Evolutionary conservation across 1,284 basidiomycete genomes (phyloP), one percentile per base, ranked within the genome.

Genomic region (Volvariella volvacea): DNA sequence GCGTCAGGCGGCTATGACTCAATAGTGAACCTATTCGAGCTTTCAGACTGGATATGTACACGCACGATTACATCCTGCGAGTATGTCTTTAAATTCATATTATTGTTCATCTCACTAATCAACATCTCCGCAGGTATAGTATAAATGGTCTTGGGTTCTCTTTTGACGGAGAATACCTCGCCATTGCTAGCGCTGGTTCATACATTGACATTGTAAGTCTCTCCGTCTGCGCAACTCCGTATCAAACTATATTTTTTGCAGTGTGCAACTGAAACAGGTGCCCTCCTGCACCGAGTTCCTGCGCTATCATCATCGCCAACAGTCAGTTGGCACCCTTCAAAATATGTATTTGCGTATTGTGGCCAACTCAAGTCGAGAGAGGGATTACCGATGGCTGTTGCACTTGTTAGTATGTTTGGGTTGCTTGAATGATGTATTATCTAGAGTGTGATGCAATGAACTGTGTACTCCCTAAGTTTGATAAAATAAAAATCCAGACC

Each of bases 111-210:
- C 4, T 38, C 15, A 46, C 39, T 10, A n/a, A n/a, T n/a, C 10
- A 7, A 22, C 2, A 30, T 4, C 41, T 46, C 31, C 31, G n/a
- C 49, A 89, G 87, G 46, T 68, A 86, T 53, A 70, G 76, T 20
- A 81, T 88, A 52, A 85, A 75, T 46, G 70, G 74, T n/a, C 59
- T 89, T n/a, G 85, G 82, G 55, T 89, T 88, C 67, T 88, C 84
- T 3, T 71, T 80, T 50, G 86, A 88, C 51, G 86, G 86, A 30
- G 87, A 89, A 65, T 88, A 82, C 55, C 59, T 88, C 21, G 86
- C 86, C 6, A 80, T 88, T 41, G 80, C 83, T 3, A 85, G 69
- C 48, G 68, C 74, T 4, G 84, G 83, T n/a, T 64, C 65, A 15
- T 87, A 86, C 51, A 80, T 89, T 46, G 85, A 88, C 49, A 84